Evolutionary conservation across 129 eudicot genomes (phyloP).

Genomic region (Saposhnikovia divaricata): DNA sequence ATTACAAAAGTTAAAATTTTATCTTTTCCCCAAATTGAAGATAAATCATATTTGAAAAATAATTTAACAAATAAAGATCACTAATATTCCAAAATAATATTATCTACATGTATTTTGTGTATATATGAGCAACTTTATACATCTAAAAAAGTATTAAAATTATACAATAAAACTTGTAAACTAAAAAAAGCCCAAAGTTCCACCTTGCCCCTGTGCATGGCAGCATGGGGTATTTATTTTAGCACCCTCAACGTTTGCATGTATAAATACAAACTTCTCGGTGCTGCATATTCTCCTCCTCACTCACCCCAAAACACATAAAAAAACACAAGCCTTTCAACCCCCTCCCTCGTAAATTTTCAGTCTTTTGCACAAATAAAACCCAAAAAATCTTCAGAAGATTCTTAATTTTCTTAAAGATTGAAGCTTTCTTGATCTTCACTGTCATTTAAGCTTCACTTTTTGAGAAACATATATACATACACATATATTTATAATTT

Average conservation of each 20-base stretch:
- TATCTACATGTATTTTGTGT: too few relatives aligned
- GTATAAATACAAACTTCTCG: slow-evolving; percentile 9
- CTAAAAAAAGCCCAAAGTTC: background rate
- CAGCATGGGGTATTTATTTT: too few relatives aligned
- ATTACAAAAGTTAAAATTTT: too few relatives aligned
- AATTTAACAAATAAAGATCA: too few relatives aligned
- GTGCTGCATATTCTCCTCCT: background rate
- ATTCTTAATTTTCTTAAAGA: background rate
- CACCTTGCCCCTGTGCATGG: background rate
- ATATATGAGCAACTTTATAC: too few relatives aligned
- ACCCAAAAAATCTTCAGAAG: background rate
- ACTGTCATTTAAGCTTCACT: background rate
- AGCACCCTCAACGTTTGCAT: background rate
- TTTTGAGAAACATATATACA: background rate
- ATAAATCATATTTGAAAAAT: too few relatives aligned
- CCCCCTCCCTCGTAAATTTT: background rate
- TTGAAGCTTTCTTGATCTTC: background rate
- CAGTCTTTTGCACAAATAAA: background rate
- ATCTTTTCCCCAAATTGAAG: background rate
- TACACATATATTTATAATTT: too few relatives aligned
- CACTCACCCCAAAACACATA: background rate
- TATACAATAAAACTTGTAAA: too few relatives aligned
- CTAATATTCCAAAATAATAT: too few relatives aligned
- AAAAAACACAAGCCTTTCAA: background rate
- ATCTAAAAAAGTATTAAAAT: too few relatives aligned